phyloP scores from a whole-genome alignment of 805 yeast species.

The Myxozyma udenii region DNA sequence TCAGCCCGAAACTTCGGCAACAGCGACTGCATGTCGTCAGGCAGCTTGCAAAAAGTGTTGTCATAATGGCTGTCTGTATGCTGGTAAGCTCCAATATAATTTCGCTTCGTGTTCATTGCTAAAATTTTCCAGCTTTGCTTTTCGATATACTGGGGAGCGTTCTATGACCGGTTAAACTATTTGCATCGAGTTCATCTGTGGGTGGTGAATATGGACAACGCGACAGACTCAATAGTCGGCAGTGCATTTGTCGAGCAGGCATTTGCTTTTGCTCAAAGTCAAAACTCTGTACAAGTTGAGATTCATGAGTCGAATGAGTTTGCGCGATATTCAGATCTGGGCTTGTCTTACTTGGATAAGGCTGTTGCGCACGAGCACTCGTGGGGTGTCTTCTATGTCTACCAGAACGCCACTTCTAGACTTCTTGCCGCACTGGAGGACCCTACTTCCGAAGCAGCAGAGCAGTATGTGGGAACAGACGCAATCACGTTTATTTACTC shows the following conservation, averaged over 20 bases:
- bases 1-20: constrained; percentile 8
- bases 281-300: constrained; percentile 28
- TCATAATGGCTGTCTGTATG: constrained; percentile 11
- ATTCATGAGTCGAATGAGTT: constrained; percentile 39
- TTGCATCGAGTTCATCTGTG: constrained; percentile 36
- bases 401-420: constrained; percentile 47
- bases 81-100: constrained; percentile 8
- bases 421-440: constrained; percentile 43
- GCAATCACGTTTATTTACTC: constrained; percentile 51
- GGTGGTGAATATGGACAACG: constrained; percentile 43
- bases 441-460: constrained; percentile 30
- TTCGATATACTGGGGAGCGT: constrained; percentile 52
- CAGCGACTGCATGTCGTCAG: constrained; percentile 1
- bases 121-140: constrained; percentile 34
- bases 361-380: constrained; percentile 49
- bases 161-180: constrained; percentile 38
- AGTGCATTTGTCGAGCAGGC: constrained; percentile 34
- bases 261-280: constrained; percentile 33
- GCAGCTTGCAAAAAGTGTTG: neutral
- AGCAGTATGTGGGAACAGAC: constrained; percentile 35
- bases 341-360: constrained; percentile 39
- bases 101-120: neutral
- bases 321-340: constrained; percentile 27
- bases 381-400: constrained; percentile 63
- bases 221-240: constrained; percentile 39